These are phyloP conservation scores for Plasmodium knowlesi DNA, from an alignment of 169 alveolate genomes.

Conservation along the genomic window DNA sequence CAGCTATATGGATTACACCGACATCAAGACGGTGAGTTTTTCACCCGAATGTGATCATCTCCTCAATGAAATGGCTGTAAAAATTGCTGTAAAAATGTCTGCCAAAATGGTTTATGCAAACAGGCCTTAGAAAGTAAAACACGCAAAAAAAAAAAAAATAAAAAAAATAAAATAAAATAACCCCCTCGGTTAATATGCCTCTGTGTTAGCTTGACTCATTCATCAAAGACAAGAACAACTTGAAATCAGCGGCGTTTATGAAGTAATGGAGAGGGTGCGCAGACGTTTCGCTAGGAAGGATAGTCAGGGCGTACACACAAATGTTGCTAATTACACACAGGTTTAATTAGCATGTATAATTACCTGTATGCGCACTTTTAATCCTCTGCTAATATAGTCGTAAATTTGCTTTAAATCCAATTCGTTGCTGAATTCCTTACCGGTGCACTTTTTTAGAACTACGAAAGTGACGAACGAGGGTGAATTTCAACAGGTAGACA, in stretches of 20 bases:
- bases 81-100: slow-evolving; percentile 14
- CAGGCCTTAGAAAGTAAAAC: background rate
- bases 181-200: background rate
- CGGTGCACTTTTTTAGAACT: slow-evolving; percentile 3
- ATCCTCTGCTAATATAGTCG: background rate
- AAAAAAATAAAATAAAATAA: slow-evolving; percentile 3
- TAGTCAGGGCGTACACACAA: background rate
- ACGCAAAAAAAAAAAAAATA: slow-evolving; percentile 6
- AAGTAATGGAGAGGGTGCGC: slow-evolving; percentile 6
- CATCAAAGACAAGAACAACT: slow-evolving; percentile 45
- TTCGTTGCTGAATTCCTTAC: background rate
- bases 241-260: slow-evolving; percentile 6
- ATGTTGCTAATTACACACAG: no score
- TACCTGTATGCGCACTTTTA: background rate
- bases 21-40: slow-evolving; percentile 47
- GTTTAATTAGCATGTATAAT: no score
- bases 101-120: background rate
- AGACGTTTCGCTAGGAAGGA: background rate
- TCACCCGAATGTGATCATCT: background rate
- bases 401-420: background rate
- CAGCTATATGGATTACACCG: slow-evolving; percentile 44
- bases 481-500: background rate
- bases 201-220: slow-evolving; percentile 61
- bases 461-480: background rate
- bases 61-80: background rate